phyloP scores from a whole-genome alignment of 768 basidiomycete species.

The Tulasnella calospora region DNA sequence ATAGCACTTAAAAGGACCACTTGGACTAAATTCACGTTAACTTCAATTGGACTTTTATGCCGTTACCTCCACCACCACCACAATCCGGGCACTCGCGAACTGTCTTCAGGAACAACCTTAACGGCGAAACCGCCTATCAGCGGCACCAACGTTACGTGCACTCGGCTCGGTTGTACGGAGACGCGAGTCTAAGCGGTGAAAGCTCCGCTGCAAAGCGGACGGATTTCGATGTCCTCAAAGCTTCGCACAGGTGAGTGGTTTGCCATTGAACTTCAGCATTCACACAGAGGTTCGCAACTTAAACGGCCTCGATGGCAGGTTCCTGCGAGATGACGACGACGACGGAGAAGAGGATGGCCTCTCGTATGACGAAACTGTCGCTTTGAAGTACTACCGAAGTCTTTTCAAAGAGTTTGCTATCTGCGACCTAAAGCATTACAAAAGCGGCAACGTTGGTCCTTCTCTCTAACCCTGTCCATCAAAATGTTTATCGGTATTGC shows the following conservation, averaged over 20 bases:
- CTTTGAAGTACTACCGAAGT: constrained; percentile 79
- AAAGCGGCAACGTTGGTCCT: constrained; percentile 70
- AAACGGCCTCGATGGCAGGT: constrained; percentile 44
- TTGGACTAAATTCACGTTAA: background rate
- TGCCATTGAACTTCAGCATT: background rate
- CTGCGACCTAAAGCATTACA: constrained; percentile 94
- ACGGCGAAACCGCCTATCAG: constrained; percentile 35
- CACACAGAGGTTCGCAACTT: background rate
- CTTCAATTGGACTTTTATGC: background rate
- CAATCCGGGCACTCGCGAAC: constrained; percentile 23
- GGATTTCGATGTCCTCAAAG: constrained; percentile 43
- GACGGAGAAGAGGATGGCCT: constrained; percentile 37
- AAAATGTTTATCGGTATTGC: background rate
- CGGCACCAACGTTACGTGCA: constrained; percentile 33
- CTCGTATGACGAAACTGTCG: constrained; percentile 81
- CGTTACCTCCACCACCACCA: constrained; percentile 16
- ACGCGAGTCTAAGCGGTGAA: background rate
- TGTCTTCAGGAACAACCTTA: constrained; percentile 33
- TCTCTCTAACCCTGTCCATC: background rate
- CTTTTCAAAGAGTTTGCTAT: constrained; percentile 90
- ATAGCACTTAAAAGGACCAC: background rate
- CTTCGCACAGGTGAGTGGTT: constrained; percentile 37
- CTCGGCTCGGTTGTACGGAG: constrained; percentile 23
- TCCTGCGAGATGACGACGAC: constrained; percentile 59
- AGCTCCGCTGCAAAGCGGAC: constrained; percentile 29